Base-by-base conservation (phyloP, 805 yeast genomes). In the Pichia membranifaciens region DNA sequence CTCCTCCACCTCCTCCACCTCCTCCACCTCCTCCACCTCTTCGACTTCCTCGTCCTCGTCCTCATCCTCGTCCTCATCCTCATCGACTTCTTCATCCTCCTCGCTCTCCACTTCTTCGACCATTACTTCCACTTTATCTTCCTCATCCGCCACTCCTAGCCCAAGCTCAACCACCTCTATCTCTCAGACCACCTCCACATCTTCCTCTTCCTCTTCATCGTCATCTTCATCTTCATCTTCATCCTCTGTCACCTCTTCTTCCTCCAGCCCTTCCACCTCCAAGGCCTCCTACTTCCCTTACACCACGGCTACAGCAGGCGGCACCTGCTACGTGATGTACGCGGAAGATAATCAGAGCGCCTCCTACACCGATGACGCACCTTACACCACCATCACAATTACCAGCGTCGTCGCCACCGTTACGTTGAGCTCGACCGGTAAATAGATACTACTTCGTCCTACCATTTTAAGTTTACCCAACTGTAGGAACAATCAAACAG, bases 261-360 rank as follows among this genome's bases (percentile, higher is more conserved):
- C 53, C n/a, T 17, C 52, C 10, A 33, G 44, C 6, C 39, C 52
- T 35, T 10, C 38, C 10, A n/a, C 41, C 3, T 38, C 41, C 12
- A 25, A 23, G 17, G 43, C 22, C 21, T 39, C 22, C 5, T 60
- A 54, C 50, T 56, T 65, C 15, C 56, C 71, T 8, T 67, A 64
- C 51, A 55, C 59, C 23, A 67, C 71, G 1, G 62, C 57, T 35
- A 54, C 58, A 7, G 46, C 49, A 2, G 57, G 49, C 36, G 70
- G 71, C 9, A 63, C 65, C 1, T 67, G 71, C 51, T 62, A 54
- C 47, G 62, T 67, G 15, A 62, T 60, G 58, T 67, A 67, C 47
- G 71, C 67, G 4, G 68, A 65, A 44, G 68, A 58, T 34, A 58
- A 54, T 23, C 46, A 43, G 20, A 56, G 58, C 16, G 53, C 56